Base-by-base conservation (phyloP, 2,329 filamentous ascomycete species). In the Ceratocystis colombiana region DNA sequence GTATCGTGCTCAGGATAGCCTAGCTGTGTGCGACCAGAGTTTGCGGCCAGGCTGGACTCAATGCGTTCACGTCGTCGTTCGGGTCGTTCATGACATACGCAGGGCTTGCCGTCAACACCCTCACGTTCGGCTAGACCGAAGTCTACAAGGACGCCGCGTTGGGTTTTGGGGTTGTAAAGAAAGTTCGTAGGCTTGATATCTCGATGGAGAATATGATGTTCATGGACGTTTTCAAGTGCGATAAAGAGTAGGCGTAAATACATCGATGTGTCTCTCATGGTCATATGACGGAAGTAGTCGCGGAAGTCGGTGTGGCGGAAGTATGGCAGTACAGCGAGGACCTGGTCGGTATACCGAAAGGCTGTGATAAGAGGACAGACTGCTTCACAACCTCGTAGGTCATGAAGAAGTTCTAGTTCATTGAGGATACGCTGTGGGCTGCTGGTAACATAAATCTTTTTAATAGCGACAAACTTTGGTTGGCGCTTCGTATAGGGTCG, bases 181-280 rank as follows among this genome's bases (percentile, higher is more conserved):
- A 97, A 97, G 73, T 97, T 97, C 25, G 95, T 99, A 5, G 94
- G 94, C 73, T 97, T 97, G 74, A 97, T 96, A 73, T 97, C 92
- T 69, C 92, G 86, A 74, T 99, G 94, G 22, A 99, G 83, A 68
- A 99, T 97, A 50, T 84, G 82, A 72, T 89, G 85, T 5, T 84
- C 82, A 75, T 99, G 94, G 3, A 96, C 92, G 50, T 89, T 88
- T 61, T 83, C 81, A 10, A 99, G 80, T 0, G 92, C 94, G 1
- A 86, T 88, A 74, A 99, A 94, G 3, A 99, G 82, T 57, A 89
- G 93, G 44, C 87, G 84, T 71, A 99, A 88, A 76, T 99, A 99
- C 72, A 94, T 83, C 66, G 88, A 85, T 78, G 96, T 95, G 72
- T 97, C 93, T 2, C 83, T 78, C 15, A 95, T 84, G 59, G 86